Conservation (phyloP, 192 early-diverging fungal species). For the Coemansia sp. region DNA sequence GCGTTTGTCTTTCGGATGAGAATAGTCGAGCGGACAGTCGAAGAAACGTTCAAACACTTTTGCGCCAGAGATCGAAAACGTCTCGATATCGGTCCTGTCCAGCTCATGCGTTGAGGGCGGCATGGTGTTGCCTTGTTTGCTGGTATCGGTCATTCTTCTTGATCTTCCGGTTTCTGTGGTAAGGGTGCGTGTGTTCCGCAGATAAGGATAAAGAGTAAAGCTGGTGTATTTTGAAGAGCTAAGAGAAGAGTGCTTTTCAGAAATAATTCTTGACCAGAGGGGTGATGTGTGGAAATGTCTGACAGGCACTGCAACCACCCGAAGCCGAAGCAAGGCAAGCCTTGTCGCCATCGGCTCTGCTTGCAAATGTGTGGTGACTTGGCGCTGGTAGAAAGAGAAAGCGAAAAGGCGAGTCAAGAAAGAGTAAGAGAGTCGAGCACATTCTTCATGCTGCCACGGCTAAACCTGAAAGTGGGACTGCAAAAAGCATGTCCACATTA, state of each 20-base stretch:
- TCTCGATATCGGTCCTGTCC: slow-evolving; percentile 56
- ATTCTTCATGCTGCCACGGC: too few species aligned
- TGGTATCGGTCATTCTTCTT: not conserved
- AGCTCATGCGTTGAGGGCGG: slow-evolving; percentile 38
- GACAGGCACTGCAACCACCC: too few species aligned
- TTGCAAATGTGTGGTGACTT: too few species aligned
- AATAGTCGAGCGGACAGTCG: slow-evolving; percentile 59
- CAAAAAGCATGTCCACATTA: not conserved
- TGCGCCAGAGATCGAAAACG: slow-evolving; percentile 58
- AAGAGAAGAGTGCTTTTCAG: not conserved
- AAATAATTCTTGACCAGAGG: too few species aligned
- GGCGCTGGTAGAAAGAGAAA: too few species aligned
- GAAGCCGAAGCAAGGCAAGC: too few species aligned
- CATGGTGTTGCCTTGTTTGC: not conserved
- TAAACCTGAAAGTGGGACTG: too few species aligned
- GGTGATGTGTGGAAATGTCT: too few species aligned
- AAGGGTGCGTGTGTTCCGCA: not conserved
- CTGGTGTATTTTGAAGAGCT: not conserved
- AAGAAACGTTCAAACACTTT: slow-evolving; percentile 64
- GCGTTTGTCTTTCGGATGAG: slow-evolving; percentile 17
- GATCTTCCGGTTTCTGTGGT: not conserved
- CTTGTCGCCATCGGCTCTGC: too few species aligned
- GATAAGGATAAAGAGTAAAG: not conserved
- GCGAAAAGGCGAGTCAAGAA: too few species aligned
- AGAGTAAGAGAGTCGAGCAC: too few species aligned